These are phyloP conservation scores for Selaginella moellendorffii DNA, from an alignment of 75 land plant species.

Conservation along the genomic window DNA sequence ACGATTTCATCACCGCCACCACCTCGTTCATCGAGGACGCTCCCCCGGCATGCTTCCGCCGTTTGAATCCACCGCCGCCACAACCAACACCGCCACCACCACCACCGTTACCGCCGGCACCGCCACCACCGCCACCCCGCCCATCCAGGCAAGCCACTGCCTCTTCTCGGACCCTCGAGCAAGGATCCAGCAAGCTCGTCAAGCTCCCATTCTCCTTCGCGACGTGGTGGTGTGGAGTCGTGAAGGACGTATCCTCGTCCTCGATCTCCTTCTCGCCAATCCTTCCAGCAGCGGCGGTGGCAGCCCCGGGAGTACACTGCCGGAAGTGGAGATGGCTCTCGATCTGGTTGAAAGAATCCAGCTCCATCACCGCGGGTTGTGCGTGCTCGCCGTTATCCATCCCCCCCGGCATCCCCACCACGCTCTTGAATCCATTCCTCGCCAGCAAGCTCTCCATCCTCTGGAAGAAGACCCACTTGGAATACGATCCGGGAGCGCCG, in stretches of 20 bases:
- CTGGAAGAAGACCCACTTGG: not conserved
- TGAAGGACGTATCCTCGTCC: not conserved
- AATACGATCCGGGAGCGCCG: not conserved
- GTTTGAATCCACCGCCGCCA: no score
- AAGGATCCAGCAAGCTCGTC: not conserved
- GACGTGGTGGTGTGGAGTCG: no score
- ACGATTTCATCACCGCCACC: constrained; percentile 35
- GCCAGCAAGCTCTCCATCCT: not conserved
- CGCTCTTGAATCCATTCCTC: not conserved
- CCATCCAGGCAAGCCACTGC: not conserved
- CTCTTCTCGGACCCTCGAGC: no score
- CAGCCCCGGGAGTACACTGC: no score
- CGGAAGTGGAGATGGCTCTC: not conserved
- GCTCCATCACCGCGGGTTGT: not conserved
- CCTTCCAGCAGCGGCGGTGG: no score
- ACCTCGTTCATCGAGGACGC: constrained; percentile 13
- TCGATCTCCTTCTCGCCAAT: not conserved
- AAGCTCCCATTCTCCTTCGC: not conserved
- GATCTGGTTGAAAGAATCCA: not conserved
- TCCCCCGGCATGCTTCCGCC: not conserved
- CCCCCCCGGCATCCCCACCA: not conserved
- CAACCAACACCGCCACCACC: no score
- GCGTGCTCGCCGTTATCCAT: not conserved
- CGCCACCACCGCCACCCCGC: no score
- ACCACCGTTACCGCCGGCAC: no score